Conservation (phyloP, 345 rosid species). For the Arabidopsis arenosa region DNA sequence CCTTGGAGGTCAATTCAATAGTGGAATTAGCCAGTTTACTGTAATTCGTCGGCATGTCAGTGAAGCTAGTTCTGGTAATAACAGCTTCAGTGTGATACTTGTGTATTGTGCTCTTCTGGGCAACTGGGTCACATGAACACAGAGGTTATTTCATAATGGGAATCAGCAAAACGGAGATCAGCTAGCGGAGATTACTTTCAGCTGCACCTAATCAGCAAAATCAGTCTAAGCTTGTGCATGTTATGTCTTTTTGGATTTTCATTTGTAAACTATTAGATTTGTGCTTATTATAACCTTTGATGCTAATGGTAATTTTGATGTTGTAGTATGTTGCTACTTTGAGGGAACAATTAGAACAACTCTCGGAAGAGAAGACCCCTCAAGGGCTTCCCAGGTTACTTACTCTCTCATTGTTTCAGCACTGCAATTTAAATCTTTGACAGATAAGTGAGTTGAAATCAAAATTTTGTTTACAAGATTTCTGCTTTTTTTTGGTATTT, state of each 20-base stretch:
- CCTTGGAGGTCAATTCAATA: conserved; percentile 19
- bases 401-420: neutral
- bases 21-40: conserved; percentile 40
- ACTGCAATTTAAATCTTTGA: neutral
- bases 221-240: conserved; percentile 78
- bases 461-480: neutral
- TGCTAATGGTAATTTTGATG: neutral
- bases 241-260: conserved; percentile 34
- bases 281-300: neutral
- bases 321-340: conserved; percentile 82
- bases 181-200: conserved; percentile 68
- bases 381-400: conserved; percentile 70
- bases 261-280: neutral
- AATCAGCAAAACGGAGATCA: conserved; percentile 74
- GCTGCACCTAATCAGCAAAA: conserved; percentile 77
- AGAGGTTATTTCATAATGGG: conserved; percentile 51
- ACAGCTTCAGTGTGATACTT: conserved; percentile 38
- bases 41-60: conserved; percentile 45
- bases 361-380: conserved; percentile 71
- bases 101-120: conserved; percentile 49
- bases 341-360: conserved; percentile 69
- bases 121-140: conserved; percentile 51
- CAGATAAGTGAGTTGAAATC: neutral
- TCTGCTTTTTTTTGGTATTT: neutral
- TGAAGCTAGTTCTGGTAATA: conserved; percentile 43